These are phyloP conservation scores for Xylariaceae sp. DNA, from an alignment of 2,329 filamentous ascomycete species.

Conservation along the genomic window DNA sequence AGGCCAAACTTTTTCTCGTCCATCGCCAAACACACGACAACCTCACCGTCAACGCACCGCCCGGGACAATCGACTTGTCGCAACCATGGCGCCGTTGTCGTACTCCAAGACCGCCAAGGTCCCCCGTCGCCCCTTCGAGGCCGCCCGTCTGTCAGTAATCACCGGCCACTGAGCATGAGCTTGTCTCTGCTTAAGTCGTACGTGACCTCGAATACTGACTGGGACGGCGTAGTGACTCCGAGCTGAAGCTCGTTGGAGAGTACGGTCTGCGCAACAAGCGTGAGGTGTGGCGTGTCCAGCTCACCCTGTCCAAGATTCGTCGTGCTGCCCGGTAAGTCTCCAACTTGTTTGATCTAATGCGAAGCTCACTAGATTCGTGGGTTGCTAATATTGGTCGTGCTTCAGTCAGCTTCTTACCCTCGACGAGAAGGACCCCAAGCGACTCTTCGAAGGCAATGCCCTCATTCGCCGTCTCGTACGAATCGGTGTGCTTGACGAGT, in stretches of 20 bases:
- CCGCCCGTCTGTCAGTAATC: constrained; percentile 97
- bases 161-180: constrained; percentile 97
- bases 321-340: constrained; percentile 91
- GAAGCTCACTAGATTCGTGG: no score
- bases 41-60: constrained; percentile 7
- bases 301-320: constrained; percentile 99
- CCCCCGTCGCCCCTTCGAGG: constrained; percentile 97
- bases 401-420: constrained; percentile 98
- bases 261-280: constrained; percentile 99
- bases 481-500: constrained; percentile 99
- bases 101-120: constrained; percentile 99
- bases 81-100: constrained; percentile 48
- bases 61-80: constrained; percentile 29
- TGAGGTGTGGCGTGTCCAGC: constrained; percentile 99
- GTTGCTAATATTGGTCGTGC: not conserved
- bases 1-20: constrained; percentile 13
- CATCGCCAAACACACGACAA: constrained; percentile 15
- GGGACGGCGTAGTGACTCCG: constrained; percentile 71
- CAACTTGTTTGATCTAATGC: no score
- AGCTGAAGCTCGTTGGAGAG: constrained; percentile 99
- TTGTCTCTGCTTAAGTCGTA: constrained; percentile 95
- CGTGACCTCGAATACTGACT: constrained; percentile 64
- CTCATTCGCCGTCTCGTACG: constrained; percentile 99
- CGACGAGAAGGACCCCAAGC: constrained; percentile 99
- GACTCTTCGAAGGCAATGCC: constrained; percentile 99